These are phyloP conservation scores for Akanthomyces dipterigenus DNA, from an alignment of 2,329 filamentous ascomycete species.

Conservation along the genomic window DNA sequence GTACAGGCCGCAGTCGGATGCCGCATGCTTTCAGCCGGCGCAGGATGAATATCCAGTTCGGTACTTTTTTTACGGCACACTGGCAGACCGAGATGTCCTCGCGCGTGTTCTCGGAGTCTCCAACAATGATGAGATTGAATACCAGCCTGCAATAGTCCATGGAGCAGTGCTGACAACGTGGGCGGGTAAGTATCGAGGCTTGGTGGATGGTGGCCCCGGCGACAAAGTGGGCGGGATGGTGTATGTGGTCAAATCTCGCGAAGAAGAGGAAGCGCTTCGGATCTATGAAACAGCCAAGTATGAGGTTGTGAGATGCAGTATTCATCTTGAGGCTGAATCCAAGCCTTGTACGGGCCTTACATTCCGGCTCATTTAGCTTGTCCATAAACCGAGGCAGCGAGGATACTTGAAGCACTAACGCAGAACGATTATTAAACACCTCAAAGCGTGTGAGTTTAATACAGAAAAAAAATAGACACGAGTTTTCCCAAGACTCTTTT, in stretches of 20 bases:
- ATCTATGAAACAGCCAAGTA: constrained; percentile 4
- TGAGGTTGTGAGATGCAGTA: neutral
- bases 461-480: too few relatives aligned
- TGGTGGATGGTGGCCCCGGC: constrained; percentile 24
- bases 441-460: too few relatives aligned
- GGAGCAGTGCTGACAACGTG: constrained; percentile 28
- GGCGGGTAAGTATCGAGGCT: constrained; percentile 32
- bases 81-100: constrained; percentile 25
- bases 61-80: constrained; percentile 38
- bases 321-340: neutral
- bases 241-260: neutral
- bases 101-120: constrained; percentile 23
- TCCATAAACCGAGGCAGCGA: too few relatives aligned
- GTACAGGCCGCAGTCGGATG: constrained; percentile 17
- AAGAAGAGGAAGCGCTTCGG: neutral
- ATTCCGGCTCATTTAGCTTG: neutral
- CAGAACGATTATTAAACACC: too few relatives aligned
- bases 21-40: constrained; percentile 14
- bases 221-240: neutral
- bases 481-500: too few relatives aligned
- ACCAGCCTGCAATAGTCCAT: constrained; percentile 21
- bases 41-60: constrained; percentile 25
- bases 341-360: neutral
- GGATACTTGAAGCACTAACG: too few relatives aligned
- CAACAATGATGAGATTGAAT: constrained; percentile 17